Evolutionary conservation across 176 grass and related monocot genomes (phyloP).

Genomic region (sorghum (Sorghum bicolor)): Sorghum_bicolor_NCBIv3 NC_012877.2:6025501-6026000

Average conservation of each 20-base stretch:
- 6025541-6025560: neutral
- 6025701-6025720: neutral
- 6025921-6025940: constrained; percentile 7
- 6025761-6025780: constrained; percentile 21
- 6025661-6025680: neutral
- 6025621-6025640: constrained; percentile 1
- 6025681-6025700: constrained; percentile 5
- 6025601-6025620: neutral
- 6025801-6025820: constrained; percentile 90
- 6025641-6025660: neutral
- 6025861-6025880: constrained; percentile 29
- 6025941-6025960: constrained; percentile 95
- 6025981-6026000: constrained; percentile 81
- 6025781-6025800: constrained; percentile 73
- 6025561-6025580: neutral
- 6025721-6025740: neutral
- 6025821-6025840: constrained; percentile 92
- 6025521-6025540: neutral
- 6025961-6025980: constrained; percentile 98
- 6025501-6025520: neutral
- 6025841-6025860: constrained; percentile 92
- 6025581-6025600: neutral
- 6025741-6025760: neutral
- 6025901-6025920: constrained; percentile 11
- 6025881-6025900: neutral